These are phyloP conservation scores for Tetrapisispora pingtungensis DNA, from an alignment of 805 yeast genomes.

Conservation along the genomic window DNA sequence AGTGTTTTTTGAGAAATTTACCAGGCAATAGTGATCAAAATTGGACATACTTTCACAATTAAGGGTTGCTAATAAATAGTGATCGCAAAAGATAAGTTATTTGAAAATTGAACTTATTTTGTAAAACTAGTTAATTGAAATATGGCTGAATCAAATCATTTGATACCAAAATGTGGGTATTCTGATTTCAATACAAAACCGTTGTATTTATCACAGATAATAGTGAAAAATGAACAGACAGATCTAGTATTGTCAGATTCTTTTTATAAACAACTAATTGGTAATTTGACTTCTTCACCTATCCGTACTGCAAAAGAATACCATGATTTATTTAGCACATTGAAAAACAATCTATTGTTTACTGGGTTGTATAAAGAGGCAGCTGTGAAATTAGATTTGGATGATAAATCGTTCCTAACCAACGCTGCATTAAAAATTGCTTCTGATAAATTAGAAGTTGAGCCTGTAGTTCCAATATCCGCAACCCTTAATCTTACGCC, in stretches of 20 bases:
- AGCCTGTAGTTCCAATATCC: slow-evolving; percentile 36
- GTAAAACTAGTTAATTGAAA: too few relatives aligned
- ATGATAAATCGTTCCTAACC: slow-evolving; percentile 11
- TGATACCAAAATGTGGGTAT: background rate
- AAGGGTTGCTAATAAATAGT: too few relatives aligned
- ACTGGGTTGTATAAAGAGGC: slow-evolving; percentile 40
- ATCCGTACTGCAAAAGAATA: slow-evolving; percentile 33
- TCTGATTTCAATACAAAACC: slow-evolving; percentile 9
- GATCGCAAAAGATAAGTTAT: too few relatives aligned
- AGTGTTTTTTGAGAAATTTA: too few relatives aligned
- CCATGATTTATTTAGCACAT: slow-evolving; percentile 27
- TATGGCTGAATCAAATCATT: too few relatives aligned
- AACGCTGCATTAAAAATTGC: slow-evolving; percentile 5
- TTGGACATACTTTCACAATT: too few relatives aligned
- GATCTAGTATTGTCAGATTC: slow-evolving; percentile 30
- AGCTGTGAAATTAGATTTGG: slow-evolving; percentile 34
- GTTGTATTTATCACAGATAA: slow-evolving; percentile 13
- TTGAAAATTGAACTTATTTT: too few relatives aligned
- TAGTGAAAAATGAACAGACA: slow-evolving; percentile 14
- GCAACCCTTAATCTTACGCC: slow-evolving; percentile 35
- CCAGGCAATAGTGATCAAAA: too few relatives aligned
- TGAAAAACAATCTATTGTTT: slow-evolving; percentile 30
- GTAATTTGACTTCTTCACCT: slow-evolving; percentile 36
- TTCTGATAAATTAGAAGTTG: slow-evolving; percentile 29
- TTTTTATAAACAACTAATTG: slow-evolving; percentile 38